phyloP scores from a whole-genome alignment of 768 basidiomycete species.

The Lactifluus piperatus region DNA sequence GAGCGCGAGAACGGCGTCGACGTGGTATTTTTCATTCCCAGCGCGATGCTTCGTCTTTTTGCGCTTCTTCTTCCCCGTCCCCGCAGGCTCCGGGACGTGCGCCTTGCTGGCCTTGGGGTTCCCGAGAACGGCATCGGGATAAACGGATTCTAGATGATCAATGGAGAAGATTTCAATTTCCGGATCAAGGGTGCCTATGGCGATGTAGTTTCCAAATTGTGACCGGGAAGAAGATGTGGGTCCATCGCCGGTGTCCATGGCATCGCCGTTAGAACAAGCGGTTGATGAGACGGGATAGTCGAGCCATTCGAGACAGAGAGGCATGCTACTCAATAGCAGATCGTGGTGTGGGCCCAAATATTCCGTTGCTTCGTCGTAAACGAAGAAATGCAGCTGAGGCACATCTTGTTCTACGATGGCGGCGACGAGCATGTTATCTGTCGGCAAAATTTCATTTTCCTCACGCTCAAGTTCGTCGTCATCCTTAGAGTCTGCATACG shows the following conservation, averaged over 20 bases:
- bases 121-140: slow-evolving; percentile 86
- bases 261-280: slow-evolving; percentile 33
- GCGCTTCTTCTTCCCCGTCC: slow-evolving; percentile 96
- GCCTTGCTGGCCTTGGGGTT: slow-evolving; percentile 77
- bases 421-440: slow-evolving; percentile 86
- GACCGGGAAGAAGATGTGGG: slow-evolving; percentile 26
- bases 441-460: slow-evolving; percentile 81
- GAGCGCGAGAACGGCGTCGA: slow-evolving; percentile 87
- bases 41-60: slow-evolving; percentile 72
- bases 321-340: slow-evolving; percentile 94
- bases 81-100: slow-evolving; percentile 67
- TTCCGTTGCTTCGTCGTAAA: slow-evolving; percentile 88
- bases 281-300: slow-evolving; percentile 71
- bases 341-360: slow-evolving; percentile 97
- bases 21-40: slow-evolving; percentile 63
- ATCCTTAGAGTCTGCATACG: slow-evolving; percentile 33
- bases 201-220: slow-evolving; percentile 78
- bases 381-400: slow-evolving; percentile 90
- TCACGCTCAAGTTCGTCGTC: slow-evolving; percentile 76
- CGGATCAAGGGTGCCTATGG: slow-evolving; percentile 94
- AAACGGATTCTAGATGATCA: slow-evolving; percentile 88
- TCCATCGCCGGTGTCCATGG: slow-evolving; percentile 21
- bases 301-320: slow-evolving; percentile 98
- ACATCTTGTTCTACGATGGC: slow-evolving; percentile 97
- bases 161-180: slow-evolving; percentile 99